Evolutionary conservation across 148 eudicot species (phyloP), one percentile per base, ranked within the genome.

Genomic region (Euryodendron excelsum): DNA sequence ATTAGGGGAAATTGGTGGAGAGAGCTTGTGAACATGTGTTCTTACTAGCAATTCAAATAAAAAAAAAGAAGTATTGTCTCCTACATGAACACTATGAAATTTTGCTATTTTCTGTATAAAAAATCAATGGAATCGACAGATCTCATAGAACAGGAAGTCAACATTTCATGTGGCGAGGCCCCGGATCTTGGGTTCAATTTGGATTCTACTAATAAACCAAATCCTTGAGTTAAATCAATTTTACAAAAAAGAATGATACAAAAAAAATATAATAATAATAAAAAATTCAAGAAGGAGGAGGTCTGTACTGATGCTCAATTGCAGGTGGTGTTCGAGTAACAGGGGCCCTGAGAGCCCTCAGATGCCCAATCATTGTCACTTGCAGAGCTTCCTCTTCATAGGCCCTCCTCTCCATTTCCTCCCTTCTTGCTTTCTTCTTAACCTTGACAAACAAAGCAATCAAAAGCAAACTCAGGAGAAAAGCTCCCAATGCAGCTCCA

Each of bases 281-380:
- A 37, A 30, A 31, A 62, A 25, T 64, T 86, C 75, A 81, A 56
- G 80, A 84, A 60, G 80, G 80, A 47, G 89, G 84, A 20, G 93
- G 87, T 76, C 91, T 83, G 72, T 82, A 82, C 44, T 84, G 84
- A 75, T 88, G 88, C 75, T 92, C 90, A 75, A 90, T 90, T 30
- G 76, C 84, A 11, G 94, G 98, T 3, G 73, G 77, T 13, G 97
- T 91, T 81, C 97, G 77, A 33, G 90, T 91, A 11, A 73, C 80
- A 34, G 91, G 56, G 6, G 97, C 94, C 28, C 81, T 84, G 0
- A 81, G 89, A 66, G 97, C 92, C 68, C 97, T 90, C 27, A 96
- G 93, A 76, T 96, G 97, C 18, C 97, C 98, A 34, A 96, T 98
- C 97, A 93, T 96, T 4, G 90, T 89, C 30, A 96, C 99, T 80